Percentiles rank a stretch among this genome's conserved stretches.
Evolutionary conservation across 495 filamentous ascomycete genomes (phyloP).

Genomic region (Aspergillus mulundensis): DNA sequence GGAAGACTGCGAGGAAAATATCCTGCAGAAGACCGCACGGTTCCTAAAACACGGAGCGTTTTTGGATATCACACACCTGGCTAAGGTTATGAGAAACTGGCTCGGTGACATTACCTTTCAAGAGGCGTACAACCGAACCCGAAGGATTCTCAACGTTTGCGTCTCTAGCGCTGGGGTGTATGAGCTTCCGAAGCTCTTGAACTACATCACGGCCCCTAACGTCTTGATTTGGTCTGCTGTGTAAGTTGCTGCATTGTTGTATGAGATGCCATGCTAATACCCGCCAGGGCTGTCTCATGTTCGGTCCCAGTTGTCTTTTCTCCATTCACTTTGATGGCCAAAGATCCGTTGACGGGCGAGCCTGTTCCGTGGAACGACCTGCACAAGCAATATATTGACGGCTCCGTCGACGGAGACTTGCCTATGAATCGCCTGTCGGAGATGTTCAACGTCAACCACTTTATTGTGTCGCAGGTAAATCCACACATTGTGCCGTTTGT

Average conservation of each 20-base stretch:
- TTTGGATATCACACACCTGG: conserved; percentile 77
- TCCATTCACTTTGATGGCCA: conserved; percentile 71
- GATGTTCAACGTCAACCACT: conserved; percentile 98
- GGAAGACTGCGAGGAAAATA: conserved; percentile 60
- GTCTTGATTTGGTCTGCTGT: conserved; percentile 97
- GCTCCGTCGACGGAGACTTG: conserved; percentile 89
- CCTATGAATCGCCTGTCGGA: conserved; percentile 88
- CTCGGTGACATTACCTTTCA: conserved; percentile 90
- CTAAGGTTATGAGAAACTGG: conserved; percentile 70
- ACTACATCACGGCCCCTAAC: conserved; percentile 90
- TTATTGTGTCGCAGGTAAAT: conserved; percentile 95
- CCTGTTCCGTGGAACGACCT: conserved; percentile 79
- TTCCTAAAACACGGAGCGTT: conserved; percentile 78
- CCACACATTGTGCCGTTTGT: conserved; percentile 91
- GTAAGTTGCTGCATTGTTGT: conserved; percentile 35
- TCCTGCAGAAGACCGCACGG: conserved; percentile 65
- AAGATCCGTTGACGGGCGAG: conserved; percentile 76
- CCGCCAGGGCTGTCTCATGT: conserved; percentile 72
- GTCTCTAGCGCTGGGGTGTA: conserved; percentile 85
- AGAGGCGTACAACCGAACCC: conserved; percentile 89
- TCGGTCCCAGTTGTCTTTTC: conserved; percentile 87
- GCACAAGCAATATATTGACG: conserved; percentile 83
- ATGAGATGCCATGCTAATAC: conserved; percentile 17
- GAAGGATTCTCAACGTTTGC: conserved; percentile 86
- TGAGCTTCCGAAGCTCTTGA: conserved; percentile 80